Evolutionary conservation across 306 rosid species (phyloP).

Genomic region (Clitoria ternatea): DNA sequence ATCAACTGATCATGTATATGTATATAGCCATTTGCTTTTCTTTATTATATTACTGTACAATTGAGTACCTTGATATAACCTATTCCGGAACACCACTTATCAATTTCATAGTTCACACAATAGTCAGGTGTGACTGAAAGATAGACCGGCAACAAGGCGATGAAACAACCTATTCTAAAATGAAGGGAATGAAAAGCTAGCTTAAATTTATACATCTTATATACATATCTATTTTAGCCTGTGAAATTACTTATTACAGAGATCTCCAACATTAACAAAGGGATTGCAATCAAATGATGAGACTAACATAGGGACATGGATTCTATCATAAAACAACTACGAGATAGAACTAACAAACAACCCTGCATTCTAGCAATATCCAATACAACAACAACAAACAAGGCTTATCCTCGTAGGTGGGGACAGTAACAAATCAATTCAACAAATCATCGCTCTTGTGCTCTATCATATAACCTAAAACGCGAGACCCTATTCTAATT

Average conservation of each 20-base stretch:
- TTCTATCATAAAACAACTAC: not conserved
- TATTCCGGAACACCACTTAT: not conserved
- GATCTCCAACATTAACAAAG: not conserved
- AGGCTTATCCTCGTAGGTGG: not conserved
- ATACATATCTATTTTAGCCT: not conserved
- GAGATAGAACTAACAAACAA: not conserved
- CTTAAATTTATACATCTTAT: not conserved
- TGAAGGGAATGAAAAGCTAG: not conserved
- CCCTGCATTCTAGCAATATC: not conserved
- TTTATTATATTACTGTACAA: not conserved
- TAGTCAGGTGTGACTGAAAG: not conserved
- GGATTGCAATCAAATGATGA: not conserved
- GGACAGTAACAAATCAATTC: not conserved
- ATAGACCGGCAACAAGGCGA: not conserved
- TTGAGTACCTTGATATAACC: slow-evolving; percentile 2
- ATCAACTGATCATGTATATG: too few species aligned
- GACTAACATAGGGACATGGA: not conserved
- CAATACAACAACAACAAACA: not conserved
- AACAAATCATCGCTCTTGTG: not conserved
- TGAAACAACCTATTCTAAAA: slow-evolving; percentile 8
- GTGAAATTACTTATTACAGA: not conserved
- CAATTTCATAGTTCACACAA: slow-evolving; percentile 1
- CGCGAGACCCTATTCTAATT: not conserved
- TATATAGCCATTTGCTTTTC: not conserved
- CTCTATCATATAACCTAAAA: not conserved